Conservation (phyloP, 2,329 filamentous ascomycete genomes). For the Pseudocercospora fuligena region DNA sequence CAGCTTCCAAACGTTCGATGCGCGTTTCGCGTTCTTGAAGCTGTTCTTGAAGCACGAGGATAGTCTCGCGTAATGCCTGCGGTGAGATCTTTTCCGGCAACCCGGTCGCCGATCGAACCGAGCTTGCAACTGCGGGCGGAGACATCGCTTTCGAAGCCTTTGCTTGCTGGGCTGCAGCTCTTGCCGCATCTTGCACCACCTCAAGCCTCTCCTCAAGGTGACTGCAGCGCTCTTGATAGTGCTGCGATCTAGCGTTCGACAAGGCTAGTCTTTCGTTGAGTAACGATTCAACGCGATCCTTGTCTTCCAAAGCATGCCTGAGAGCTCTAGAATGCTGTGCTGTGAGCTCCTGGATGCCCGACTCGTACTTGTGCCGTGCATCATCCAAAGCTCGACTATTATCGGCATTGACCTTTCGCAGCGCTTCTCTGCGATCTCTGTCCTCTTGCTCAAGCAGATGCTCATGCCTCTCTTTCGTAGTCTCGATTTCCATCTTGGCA, state of each 20-base stretch:
- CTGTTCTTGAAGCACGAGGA: slow-evolving; percentile 95
- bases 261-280: slow-evolving; percentile 80
- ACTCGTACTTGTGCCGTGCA: slow-evolving; percentile 60
- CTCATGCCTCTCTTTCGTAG: slow-evolving; percentile 78
- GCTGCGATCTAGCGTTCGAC: slow-evolving; percentile 80
- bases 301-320: slow-evolving; percentile 70
- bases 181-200: slow-evolving; percentile 84
- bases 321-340: slow-evolving; percentile 62
- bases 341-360: slow-evolving; percentile 49
- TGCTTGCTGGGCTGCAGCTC: slow-evolving; percentile 74
- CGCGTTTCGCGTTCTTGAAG: slow-evolving; percentile 89
- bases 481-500: slow-evolving; percentile 78
- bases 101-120: slow-evolving; percentile 31
- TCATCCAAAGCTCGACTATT: slow-evolving; percentile 60
- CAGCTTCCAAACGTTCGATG: slow-evolving; percentile 83
- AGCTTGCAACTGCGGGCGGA: slow-evolving; percentile 37
- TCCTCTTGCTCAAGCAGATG: slow-evolving; percentile 83
- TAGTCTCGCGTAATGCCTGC: slow-evolving; percentile 92
- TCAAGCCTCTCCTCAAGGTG: slow-evolving; percentile 91
- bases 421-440: slow-evolving; percentile 65
- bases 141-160: slow-evolving; percentile 32
- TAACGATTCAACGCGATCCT: slow-evolving; percentile 77
- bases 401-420: slow-evolving; percentile 60
- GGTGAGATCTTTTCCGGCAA: slow-evolving; percentile 87
- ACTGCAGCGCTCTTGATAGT: slow-evolving; percentile 81